Percentiles rank a stretch among this genome's conserved stretches.
These are phyloP conservation scores for Phaffia tasmanica DNA, from an alignment of 768 basidiomycete species.

Conservation along the genomic window DNA sequence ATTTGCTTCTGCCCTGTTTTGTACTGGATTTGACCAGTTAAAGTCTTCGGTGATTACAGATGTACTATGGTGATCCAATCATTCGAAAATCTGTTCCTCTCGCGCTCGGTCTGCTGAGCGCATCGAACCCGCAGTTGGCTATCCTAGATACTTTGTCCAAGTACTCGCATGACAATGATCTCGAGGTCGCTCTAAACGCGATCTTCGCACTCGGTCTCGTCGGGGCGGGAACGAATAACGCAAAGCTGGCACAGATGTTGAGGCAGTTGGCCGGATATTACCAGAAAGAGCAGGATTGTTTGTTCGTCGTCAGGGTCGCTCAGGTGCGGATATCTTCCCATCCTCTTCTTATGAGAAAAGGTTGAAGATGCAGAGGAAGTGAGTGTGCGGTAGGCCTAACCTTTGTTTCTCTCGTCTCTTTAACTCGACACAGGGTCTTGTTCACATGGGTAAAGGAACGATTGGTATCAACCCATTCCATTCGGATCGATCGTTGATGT, in stretches of 20 bases:
- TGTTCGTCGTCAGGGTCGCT: slow-evolving; percentile 91
- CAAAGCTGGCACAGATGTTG: slow-evolving; percentile 92
- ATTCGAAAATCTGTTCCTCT: slow-evolving; percentile 89
- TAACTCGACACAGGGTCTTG: slow-evolving; percentile 55
- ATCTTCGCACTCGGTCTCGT: slow-evolving; percentile 98
- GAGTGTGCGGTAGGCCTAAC: neutral
- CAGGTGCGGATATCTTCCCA: slow-evolving; percentile 32
- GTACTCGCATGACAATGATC: slow-evolving; percentile 97
- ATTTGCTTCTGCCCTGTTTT: neutral
- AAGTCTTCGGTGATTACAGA: slow-evolving; percentile 45
- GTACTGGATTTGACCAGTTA: neutral
- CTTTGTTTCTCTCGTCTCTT: neutral
- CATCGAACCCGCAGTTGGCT: slow-evolving; percentile 87
- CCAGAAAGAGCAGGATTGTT: slow-evolving; percentile 87
- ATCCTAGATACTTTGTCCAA: slow-evolving; percentile 95
- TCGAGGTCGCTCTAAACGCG: slow-evolving; percentile 89
- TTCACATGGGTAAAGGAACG: slow-evolving; percentile 99
- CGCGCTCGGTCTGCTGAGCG: slow-evolving; percentile 84
- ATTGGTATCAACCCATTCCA: slow-evolving; percentile 96
- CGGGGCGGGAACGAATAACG: slow-evolving; percentile 98
- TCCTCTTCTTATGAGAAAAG: neutral
- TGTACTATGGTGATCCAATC: slow-evolving; percentile 92
- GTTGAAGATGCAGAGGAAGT: too few species aligned
- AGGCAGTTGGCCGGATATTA: slow-evolving; percentile 96
- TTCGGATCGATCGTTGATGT: slow-evolving; percentile 81